Percentiles rank a stretch among this genome's conserved stretches.
These are phyloP conservation scores for Pseudisothecium myosuroides DNA, from an alignment of 225 moss, liverwort and hornwort species.

Conservation along the genomic window DNA sequence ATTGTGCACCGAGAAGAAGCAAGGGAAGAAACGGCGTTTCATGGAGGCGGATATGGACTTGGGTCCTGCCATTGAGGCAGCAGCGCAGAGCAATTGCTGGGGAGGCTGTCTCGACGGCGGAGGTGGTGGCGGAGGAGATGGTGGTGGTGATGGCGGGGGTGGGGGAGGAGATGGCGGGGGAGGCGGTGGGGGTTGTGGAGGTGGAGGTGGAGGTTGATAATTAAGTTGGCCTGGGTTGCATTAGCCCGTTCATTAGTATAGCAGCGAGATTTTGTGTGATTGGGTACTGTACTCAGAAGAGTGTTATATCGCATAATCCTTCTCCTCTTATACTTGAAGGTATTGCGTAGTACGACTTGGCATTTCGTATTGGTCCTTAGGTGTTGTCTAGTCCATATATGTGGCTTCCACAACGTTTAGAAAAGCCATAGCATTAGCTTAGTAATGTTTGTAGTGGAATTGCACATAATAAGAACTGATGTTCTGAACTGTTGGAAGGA, in stretches of 20 bases:
- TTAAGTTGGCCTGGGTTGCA: not conserved
- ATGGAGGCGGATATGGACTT: not conserved
- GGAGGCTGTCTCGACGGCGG: not conserved
- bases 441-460: not conserved
- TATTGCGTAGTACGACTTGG: not conserved
- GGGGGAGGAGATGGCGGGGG: not conserved
- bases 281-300: not conserved
- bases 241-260: no score
- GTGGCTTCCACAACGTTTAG: not conserved
- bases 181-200: not conserved
- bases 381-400: not conserved
- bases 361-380: accelerated
- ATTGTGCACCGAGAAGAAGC: not conserved
- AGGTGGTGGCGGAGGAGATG: not conserved
- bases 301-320: not conserved
- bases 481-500: no score
- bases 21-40: not conserved
- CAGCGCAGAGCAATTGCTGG: not conserved
- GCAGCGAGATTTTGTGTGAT: not conserved
- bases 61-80: not conserved
- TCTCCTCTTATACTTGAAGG: not conserved
- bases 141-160: no score
- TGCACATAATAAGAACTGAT: not conserved
- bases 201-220: not conserved
- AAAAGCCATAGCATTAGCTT: not conserved